Base-by-base conservation (phyloP, 2,329 filamentous ascomycete species). In the Lojkania enalia region DNA sequence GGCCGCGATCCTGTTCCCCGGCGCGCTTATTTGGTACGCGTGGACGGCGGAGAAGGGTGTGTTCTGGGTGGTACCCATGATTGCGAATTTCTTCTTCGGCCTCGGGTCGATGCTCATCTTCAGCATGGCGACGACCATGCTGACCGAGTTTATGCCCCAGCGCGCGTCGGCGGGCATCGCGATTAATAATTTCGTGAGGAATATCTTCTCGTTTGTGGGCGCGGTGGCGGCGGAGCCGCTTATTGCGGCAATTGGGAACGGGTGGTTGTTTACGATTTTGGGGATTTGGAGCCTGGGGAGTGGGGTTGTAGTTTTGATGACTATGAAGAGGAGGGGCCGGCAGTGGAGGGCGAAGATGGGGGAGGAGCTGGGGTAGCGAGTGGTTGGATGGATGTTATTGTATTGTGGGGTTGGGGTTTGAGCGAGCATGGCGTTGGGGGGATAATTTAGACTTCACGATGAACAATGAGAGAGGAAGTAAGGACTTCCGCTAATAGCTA, bases 261-360 rank as follows among this genome's bases (percentile, higher is more conserved):
- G 69, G 1, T 72, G 69, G 69, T 27, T 71, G 16, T 69, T 63
- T 54, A 71, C 69, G 1, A 68, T 70, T 4, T 35, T 72, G 25
- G 69, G 64, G 2, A 74, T 87, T 1, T 66, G 60, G 61, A 63
- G 62, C 35, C 76, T 86, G 60, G 60, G 81, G 0, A 79, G 77
- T 50, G 80, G 83, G 4, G 79, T 78, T 35, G 57, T 67, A 2
- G 75, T 81, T 12, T 80, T 90, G 21, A 82, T 77, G 69, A 61
- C 78, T 0, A 77, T 90, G 70, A 76, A 75, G 60, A 77, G 71
- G 52, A 84, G 78, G 51, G 82, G 82, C 1, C 72, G 77, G 9
- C 73, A 71, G 55, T 90, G 86, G 86, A 78, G 86, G 60, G 71
- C 71, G 32, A 65, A 69, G 20, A 86, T 88, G 82, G 81, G 87